Evolutionary conservation across 805 yeast species (phyloP).

Genomic region (Hanseniaspora valbyensis): DNA sequence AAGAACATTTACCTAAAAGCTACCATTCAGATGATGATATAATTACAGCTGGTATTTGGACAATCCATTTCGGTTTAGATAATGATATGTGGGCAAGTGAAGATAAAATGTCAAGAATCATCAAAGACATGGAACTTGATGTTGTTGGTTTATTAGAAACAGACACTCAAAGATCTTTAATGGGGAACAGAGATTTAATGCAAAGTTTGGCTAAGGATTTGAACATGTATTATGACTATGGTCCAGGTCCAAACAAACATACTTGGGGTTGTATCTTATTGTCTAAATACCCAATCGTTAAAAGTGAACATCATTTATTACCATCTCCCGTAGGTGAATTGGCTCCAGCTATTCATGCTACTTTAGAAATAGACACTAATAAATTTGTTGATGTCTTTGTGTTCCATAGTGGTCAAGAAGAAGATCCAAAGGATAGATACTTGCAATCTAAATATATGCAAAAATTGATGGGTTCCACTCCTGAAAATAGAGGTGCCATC

Average conservation of each 20-base stretch:
- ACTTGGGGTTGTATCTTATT: conserved; percentile 95
- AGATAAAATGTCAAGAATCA: conserved; percentile 72
- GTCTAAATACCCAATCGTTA: conserved; percentile 86
- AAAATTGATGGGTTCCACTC: conserved; percentile 67
- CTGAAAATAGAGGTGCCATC: conserved; percentile 58
- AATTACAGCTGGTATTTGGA: conserved; percentile 95
- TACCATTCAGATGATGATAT: conserved; percentile 56
- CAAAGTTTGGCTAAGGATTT: conserved; percentile 84
- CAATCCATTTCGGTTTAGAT: conserved; percentile 92
- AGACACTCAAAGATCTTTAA: conserved; percentile 85
- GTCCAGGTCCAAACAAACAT: conserved; percentile 96
- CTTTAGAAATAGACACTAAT: conserved; percentile 81
- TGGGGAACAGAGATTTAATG: conserved; percentile 91
- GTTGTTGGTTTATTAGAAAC: conserved; percentile 83
- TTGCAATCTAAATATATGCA: conserved; percentile 69
- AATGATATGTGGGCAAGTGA: conserved; percentile 98
- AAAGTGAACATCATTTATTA: conserved; percentile 78
- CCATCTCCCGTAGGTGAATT: conserved; percentile 97
- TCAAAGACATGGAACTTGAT: conserved; percentile 79
- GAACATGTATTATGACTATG: conserved; percentile 90
- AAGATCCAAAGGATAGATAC: conserved; percentile 86
- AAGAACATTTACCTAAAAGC: conserved; percentile 45
- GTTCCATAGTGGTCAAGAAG: conserved; percentile 97
- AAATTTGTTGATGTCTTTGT: conserved; percentile 75
- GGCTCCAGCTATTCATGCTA: conserved; percentile 97